phyloP scores from a whole-genome alignment of 768 basidiomycete genomes.

The Mycena alexandri region DNA sequence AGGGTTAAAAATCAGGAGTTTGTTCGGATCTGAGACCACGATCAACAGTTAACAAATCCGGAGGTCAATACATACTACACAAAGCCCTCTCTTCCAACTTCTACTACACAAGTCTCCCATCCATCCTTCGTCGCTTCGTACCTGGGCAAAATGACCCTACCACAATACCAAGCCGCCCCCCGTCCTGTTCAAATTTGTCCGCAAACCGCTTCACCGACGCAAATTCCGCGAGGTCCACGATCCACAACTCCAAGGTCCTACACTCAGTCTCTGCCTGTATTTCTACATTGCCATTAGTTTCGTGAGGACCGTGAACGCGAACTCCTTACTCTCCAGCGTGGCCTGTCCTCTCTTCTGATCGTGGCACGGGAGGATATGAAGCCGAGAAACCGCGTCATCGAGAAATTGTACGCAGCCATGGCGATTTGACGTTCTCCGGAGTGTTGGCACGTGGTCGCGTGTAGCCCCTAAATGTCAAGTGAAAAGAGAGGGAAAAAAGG shows the following conservation, averaged over 20 bases:
- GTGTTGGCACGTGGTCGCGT: too few relatives aligned
- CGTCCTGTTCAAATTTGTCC: slow-evolving; percentile 41
- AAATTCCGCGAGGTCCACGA: slow-evolving; percentile 51
- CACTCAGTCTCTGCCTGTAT: slow-evolving; percentile 28
- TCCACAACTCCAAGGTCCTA: slow-evolving; percentile 43
- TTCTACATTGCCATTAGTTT: slow-evolving; percentile 1
- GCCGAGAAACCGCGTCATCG: too few relatives aligned
- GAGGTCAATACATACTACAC: too few relatives aligned
- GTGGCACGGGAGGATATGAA: slow-evolving; percentile 49
- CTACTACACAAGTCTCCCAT: slow-evolving; percentile 53
- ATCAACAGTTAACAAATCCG: too few relatives aligned
- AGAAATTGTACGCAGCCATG: too few relatives aligned
- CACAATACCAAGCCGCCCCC: slow-evolving; percentile 45
- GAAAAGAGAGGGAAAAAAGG: too few relatives aligned
- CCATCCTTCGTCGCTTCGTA: slow-evolving; percentile 47
- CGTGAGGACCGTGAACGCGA: too few relatives aligned
- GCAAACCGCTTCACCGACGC: slow-evolving; percentile 48
- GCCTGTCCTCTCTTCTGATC: slow-evolving; percentile 32
- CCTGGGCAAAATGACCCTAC: slow-evolving; percentile 35
- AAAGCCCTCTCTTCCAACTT: too few relatives aligned
- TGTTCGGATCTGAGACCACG: too few relatives aligned
- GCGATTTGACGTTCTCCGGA: too few relatives aligned
- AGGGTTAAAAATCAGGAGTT: too few relatives aligned
- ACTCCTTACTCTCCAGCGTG: slow-evolving; percentile 27
- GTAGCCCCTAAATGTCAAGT: too few relatives aligned